These are phyloP conservation scores for Russula compacta DNA, from an alignment of 768 basidiomycete species.

Conservation along the genomic window DNA sequence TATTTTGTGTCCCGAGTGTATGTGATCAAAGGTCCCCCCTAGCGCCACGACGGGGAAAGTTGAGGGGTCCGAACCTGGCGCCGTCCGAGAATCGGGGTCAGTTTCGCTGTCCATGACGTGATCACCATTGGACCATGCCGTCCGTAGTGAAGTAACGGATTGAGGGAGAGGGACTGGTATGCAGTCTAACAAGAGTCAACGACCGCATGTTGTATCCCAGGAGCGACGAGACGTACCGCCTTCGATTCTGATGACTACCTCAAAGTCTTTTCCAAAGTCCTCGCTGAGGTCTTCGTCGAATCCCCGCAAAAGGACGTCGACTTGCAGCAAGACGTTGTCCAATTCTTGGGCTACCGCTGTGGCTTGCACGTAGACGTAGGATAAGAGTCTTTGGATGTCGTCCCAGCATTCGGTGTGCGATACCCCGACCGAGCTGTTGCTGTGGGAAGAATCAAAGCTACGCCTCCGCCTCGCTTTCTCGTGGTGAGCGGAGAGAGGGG, in stretches of 20 bases:
- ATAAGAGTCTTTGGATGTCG: conserved; percentile 65
- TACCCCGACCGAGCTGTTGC: conserved; percentile 14
- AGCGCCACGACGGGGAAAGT: conserved; percentile 65
- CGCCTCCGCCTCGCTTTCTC: conserved; percentile 7
- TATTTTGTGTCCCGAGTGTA: conserved; percentile 96
- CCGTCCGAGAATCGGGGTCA: conserved; percentile 1
- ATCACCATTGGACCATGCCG: conserved; percentile 15
- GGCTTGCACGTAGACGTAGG: conserved; percentile 80
- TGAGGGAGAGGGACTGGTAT: conserved; percentile 20
- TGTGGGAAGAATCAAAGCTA: conserved; percentile 6
- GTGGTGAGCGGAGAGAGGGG: not conserved
- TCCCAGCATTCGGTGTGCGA: conserved; percentile 49
- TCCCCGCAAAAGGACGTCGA: conserved; percentile 70
- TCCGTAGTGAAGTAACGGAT: conserved; percentile 15
- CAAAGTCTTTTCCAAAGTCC: conserved; percentile 31
- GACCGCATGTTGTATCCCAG: not conserved
- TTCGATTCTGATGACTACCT: conserved; percentile 23
- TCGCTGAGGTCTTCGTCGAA: conserved; percentile 35
- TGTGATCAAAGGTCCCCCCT: conserved; percentile 96
- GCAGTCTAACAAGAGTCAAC: conserved; percentile 10
- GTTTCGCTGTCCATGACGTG: conserved; percentile 5
- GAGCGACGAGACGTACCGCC: conserved; percentile 18
- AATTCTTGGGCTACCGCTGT: conserved; percentile 60
- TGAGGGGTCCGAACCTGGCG: conserved; percentile 21
- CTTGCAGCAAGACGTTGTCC: conserved; percentile 62